phyloP scores from a whole-genome alignment of 768 basidiomycete genomes.

The Coprinopsis sp. region DNA sequence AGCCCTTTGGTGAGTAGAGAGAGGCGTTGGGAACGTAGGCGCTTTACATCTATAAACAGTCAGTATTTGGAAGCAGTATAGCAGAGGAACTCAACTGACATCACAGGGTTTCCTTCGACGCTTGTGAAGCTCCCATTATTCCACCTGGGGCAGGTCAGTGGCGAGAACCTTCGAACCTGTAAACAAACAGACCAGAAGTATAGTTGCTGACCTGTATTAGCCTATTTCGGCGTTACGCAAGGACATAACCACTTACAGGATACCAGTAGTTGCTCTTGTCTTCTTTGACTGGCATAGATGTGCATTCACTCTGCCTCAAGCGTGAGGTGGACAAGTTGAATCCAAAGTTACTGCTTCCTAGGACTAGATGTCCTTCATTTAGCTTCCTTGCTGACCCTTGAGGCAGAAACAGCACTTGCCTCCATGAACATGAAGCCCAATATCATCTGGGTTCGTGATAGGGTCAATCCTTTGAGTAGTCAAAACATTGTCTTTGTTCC shows the following conservation, averaged over 20 bases:
- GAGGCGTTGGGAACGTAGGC: background rate
- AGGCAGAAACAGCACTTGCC: conserved; percentile 13
- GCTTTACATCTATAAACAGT: background rate
- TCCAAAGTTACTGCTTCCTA: conserved; percentile 37
- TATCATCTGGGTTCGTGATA: conserved; percentile 28
- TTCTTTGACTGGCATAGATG: conserved; percentile 32
- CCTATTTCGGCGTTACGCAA: conserved; percentile 7
- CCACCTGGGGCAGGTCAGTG: conserved; percentile 20
- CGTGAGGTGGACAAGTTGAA: conserved; percentile 23
- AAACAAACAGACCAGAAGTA: conserved; percentile 29
- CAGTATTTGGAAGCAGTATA: background rate
- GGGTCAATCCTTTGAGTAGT: conserved; percentile 37
- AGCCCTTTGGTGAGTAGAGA: background rate
- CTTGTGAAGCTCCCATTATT: conserved; percentile 34
- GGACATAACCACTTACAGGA: conserved; percentile 11
- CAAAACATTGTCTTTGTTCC: conserved; percentile 27
- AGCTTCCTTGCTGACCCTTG: background rate
- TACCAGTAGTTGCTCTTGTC: conserved; percentile 35
- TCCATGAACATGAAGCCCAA: conserved; percentile 32
- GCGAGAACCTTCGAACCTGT: background rate
- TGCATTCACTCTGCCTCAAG: conserved; percentile 31
- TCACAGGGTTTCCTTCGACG: conserved; percentile 31
- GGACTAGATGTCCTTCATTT: conserved; percentile 18
- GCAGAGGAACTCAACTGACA: conserved; percentile 18
- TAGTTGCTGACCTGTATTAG: conserved; percentile 12